phyloP scores from a whole-genome alignment of 495 filamentous ascomycete species.

The Cercophora newfieldiana region DNA sequence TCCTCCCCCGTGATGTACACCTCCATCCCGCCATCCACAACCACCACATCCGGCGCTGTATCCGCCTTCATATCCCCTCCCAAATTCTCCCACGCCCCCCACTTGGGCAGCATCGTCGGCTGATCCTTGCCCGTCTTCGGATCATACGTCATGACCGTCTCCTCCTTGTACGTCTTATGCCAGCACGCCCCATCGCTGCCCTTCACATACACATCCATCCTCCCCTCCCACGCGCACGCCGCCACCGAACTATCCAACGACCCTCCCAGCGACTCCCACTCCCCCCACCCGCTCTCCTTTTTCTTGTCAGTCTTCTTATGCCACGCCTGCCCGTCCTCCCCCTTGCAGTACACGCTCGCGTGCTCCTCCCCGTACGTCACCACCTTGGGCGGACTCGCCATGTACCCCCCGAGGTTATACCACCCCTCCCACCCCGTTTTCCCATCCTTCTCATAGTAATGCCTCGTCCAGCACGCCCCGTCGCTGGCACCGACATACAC shows the following conservation, averaged over 20 bases:
- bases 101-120: slow-evolving; percentile 18
- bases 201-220: slow-evolving; percentile 30
- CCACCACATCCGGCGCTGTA: slow-evolving; percentile 25
- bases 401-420: slow-evolving; percentile 26
- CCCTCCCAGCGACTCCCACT: slow-evolving; percentile 26
- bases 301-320: slow-evolving; percentile 8
- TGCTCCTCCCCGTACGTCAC: slow-evolving; percentile 25
- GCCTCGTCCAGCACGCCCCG: slow-evolving; percentile 23
- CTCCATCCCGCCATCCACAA: slow-evolving; percentile 29
- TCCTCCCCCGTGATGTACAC: slow-evolving; percentile 36
- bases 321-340: slow-evolving; percentile 30
- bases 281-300: slow-evolving; percentile 19
- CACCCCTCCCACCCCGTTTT: slow-evolving; percentile 16
- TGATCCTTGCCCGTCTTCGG: neutral
- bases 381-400: slow-evolving; percentile 25
- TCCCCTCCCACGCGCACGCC: slow-evolving; percentile 23
- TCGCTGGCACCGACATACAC: slow-evolving; percentile 20
- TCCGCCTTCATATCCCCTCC: slow-evolving; percentile 23
- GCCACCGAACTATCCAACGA: slow-evolving; percentile 22
- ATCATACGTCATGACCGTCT: slow-evolving; percentile 3
- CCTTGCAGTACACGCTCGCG: slow-evolving; percentile 26
- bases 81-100: slow-evolving; percentile 27
- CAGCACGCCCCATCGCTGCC: slow-evolving; percentile 29
- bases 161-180: slow-evolving; percentile 25
- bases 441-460: slow-evolving; percentile 18